Conservation (phyloP, 352 stramenopile genomes). For the Phytophthora uliginosa region DNA sequence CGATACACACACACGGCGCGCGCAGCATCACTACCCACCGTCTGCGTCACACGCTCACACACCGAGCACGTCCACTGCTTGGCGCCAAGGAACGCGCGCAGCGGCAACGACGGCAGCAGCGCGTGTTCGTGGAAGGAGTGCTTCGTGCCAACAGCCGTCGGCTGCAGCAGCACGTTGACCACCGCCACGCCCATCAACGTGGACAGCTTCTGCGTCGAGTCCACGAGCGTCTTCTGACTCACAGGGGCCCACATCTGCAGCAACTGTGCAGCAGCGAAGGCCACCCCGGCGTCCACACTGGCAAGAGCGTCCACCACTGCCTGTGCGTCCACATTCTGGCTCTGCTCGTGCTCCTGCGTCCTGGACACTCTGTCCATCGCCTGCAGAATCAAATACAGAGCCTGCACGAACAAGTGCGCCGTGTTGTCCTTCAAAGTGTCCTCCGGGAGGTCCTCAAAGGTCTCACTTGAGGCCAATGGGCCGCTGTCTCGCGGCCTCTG, state of each 20-base stretch:
- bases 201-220: conserved; percentile 18
- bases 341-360: neutral
- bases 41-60: conserved; percentile 44
- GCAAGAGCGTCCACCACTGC: conserved; percentile 3
- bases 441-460: conserved; percentile 27
- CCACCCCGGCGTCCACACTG: conserved; percentile 44
- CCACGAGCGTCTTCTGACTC: conserved; percentile 21
- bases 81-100: conserved; percentile 39
- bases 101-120: conserved; percentile 42
- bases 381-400: conserved; percentile 32
- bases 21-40: conserved; percentile 18
- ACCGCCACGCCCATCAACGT: conserved; percentile 35
- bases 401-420: conserved; percentile 25
- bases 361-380: conserved; percentile 29
- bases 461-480: conserved; percentile 4
- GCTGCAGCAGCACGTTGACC: conserved; percentile 53
- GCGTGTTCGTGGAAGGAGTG: conserved; percentile 57
- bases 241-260: conserved; percentile 39
- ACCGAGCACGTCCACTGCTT: conserved; percentile 54
- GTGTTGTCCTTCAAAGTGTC: conserved; percentile 8
- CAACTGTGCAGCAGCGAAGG: conserved; percentile 35
- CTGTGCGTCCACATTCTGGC: conserved; percentile 2
- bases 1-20: conserved; percentile 46
- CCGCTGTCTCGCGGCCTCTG: neutral
- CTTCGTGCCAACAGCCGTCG: conserved; percentile 29